Evolutionary conservation across 768 basidiomycete genomes (phyloP).

Genomic region (Paxillus rubicundulus): DNA sequence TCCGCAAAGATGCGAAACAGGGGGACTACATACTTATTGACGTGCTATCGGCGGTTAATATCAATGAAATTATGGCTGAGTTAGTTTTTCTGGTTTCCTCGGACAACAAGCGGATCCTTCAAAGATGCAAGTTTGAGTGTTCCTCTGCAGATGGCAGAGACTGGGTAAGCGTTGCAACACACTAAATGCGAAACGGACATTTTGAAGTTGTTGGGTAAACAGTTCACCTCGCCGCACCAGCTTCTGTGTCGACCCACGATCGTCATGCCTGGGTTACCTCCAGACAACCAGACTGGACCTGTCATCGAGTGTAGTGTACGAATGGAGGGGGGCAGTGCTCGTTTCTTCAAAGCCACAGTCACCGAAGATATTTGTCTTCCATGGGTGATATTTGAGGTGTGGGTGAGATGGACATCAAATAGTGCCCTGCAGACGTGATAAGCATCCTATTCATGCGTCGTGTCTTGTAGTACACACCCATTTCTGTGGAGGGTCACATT

Average conservation of each 20-base stretch:
- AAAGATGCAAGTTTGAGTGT: constrained; percentile 24
- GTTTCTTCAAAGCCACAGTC: constrained; percentile 32
- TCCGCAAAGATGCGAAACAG: constrained; percentile 16
- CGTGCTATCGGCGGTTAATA: constrained; percentile 27
- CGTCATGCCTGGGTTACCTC: neutral
- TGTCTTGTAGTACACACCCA: no score
- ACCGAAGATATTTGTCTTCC: constrained; percentile 23
- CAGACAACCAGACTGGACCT: neutral
- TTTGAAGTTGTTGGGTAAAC: neutral
- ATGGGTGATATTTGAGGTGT: constrained; percentile 42
- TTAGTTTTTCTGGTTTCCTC: constrained; percentile 38
- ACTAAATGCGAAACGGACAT: neutral
- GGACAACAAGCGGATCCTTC: constrained; percentile 33
- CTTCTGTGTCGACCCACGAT: constrained; percentile 7
- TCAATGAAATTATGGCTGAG: constrained; percentile 22
- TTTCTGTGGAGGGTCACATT: no score
- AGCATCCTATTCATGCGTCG: no score
- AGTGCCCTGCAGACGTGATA: neutral
- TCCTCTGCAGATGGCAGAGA: constrained; percentile 28
- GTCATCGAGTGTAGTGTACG: constrained; percentile 28
- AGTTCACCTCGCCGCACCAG: constrained; percentile 18
- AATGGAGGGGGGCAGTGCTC: constrained; percentile 17
- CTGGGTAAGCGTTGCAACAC: constrained; percentile 31
- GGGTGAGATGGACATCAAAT: constrained; percentile 31
- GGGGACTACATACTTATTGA: constrained; percentile 44